phyloP scores from a whole-genome alignment of 1,139 yeast species.

The Blastobotrys apis region DNA sequence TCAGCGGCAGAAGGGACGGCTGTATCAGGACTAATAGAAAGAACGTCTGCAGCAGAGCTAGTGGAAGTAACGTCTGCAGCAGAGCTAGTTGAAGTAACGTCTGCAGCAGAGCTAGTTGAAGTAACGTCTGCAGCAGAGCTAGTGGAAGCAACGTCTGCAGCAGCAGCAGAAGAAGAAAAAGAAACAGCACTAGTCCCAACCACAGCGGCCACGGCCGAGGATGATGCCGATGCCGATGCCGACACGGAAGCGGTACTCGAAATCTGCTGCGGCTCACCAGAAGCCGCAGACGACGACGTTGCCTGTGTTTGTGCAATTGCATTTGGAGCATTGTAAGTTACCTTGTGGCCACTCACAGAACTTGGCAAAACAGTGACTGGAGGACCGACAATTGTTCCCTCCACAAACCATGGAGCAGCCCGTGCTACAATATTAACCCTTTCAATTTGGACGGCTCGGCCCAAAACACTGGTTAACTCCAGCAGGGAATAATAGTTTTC shows the following conservation, averaged over 20 bases:
- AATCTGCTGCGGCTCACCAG: not conserved
- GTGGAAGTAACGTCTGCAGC: not conserved
- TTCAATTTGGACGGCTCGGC: not conserved
- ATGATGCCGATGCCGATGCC: not conserved
- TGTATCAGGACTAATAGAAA: too few relatives aligned
- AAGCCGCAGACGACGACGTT: too few relatives aligned
- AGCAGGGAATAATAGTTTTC: not conserved
- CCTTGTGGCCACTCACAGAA: too few relatives aligned
- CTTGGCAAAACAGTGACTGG: too few relatives aligned
- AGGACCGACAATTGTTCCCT: conserved; percentile 6
- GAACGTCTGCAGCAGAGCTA: not conserved
- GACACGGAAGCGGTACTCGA: too few relatives aligned
- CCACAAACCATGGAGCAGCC: conserved; percentile 4
- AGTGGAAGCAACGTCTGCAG: not conserved
- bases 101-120: not conserved
- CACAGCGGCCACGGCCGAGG: not conserved
- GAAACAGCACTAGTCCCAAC: not conserved
- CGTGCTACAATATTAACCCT: too few relatives aligned
- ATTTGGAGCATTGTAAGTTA: too few relatives aligned
- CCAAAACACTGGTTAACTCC: not conserved
- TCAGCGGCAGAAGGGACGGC: too few relatives aligned
- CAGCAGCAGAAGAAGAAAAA: not conserved
- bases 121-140: not conserved
- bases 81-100: not conserved
- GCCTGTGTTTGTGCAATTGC: not conserved